A percentile compares a stretch with the other conserved stretches of the same genome.
Evolutionary conservation across 2,329 filamentous ascomycete genomes (phyloP).

Genomic region (Colletotrichum nymphaeae): DNA sequence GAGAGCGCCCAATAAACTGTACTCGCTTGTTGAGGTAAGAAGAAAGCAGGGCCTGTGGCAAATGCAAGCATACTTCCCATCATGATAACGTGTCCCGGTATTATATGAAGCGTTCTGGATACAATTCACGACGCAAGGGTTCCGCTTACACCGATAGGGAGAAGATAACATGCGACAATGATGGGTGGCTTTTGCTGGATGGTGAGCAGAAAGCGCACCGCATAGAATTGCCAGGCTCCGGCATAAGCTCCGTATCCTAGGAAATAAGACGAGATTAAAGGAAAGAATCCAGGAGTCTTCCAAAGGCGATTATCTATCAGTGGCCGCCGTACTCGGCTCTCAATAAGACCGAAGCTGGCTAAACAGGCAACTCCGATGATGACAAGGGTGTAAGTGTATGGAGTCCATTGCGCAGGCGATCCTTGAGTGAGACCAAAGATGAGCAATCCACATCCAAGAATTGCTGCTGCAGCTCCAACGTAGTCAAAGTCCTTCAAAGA

Average conservation of each 20-base stretch:
- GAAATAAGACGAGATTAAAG: neutral
- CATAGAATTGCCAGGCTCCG: neutral
- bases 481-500: neutral
- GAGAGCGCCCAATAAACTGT: neutral
- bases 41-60: neutral
- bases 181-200: neutral
- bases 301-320: neutral
- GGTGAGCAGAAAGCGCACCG: neutral
- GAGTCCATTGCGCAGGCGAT: neutral
- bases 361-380: neutral
- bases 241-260: neutral
- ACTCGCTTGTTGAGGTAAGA: neutral
- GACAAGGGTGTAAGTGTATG: neutral
- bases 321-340: neutral
- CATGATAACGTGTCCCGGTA: neutral
- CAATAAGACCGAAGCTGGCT: neutral
- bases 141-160: neutral
- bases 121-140: neutral
- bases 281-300: neutral
- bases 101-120: neutral
- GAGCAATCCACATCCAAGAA: neutral
- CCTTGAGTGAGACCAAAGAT: neutral
- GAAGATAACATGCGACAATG: neutral
- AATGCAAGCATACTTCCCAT: neutral
- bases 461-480: neutral